Base-by-base conservation (phyloP, 2,329 filamentous ascomycete genomes). In the Botrytis aclada region DNA sequence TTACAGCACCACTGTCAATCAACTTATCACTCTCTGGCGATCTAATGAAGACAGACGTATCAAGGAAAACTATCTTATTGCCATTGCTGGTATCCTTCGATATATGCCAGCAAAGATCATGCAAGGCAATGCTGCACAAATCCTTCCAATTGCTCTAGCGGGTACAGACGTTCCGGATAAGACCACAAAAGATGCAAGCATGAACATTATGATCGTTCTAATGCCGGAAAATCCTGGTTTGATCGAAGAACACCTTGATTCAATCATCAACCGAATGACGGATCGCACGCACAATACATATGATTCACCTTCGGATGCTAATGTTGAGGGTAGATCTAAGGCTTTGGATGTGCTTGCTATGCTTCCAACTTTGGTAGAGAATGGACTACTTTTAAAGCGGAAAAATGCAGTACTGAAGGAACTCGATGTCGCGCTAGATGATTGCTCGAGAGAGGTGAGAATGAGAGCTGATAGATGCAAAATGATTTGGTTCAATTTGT, bases 291-390 rank as follows among this genome's bases (percentile, higher is more conserved):
- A 76, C 14, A 79, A 80, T n/a, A 79, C 78, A 0, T 74, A 75
- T n/a, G 74, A 75, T 41, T 74, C 74, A n/a, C 79, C 78, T 1
- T 78, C 77, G 3, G 78, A 78, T 67, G 71, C 72, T 16, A 74
- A 67, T n/a, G 71, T 76, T 9, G 61, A 72, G 6, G 78, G 77
- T 56, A 75, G 79, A 65, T 72, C 72, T 1, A 74, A 76, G 32
- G 80, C 80, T 18, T 56, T 80, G n/a, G 77, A 80, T n/a, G 77
- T 80, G 22, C 63, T 81, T 7, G 74, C 67, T n/a, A 37, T 74
- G 22, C 51, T 81, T 8, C 73, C 78, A 7, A 74, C 74, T 32
- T 62, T 75, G 63, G 64, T 80, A 6, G 70, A 73, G 14, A 69
- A 73, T 6, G 54, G 64, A 14, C 51, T 74, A 12, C 56, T 78